Evolutionary conservation across 2,329 filamentous ascomycete genomes (phyloP), one percentile per base, ranked within the genome.

Genomic region (Cryphonectria naterciae): DNA sequence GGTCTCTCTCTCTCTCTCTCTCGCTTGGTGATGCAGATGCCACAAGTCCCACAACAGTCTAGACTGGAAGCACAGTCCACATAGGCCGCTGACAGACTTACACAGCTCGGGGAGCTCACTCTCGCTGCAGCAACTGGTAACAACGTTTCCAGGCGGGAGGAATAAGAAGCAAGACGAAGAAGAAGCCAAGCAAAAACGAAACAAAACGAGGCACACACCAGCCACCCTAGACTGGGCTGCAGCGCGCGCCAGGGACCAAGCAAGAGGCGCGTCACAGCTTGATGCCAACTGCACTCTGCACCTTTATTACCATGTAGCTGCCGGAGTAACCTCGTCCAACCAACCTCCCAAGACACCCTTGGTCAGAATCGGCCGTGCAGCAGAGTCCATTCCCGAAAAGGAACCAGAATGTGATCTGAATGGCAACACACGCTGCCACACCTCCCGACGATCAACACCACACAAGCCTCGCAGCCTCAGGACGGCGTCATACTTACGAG

Each of bases 41-140:
- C 61, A 64, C 61, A 63, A 43, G 61, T 64, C 61, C 61, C 61
- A 64, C 61, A 64, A 19, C 61, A 46, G 61, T 64, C 61, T 39
- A 64, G 61, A 64, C 61, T 39, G 25, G 61, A 41, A 64, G 61
- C 61, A 64, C 39, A 41, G 37, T 56, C 52, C 52, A 56, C 25
- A 56, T 25, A 25, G 52, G 52, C 52, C 32, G 52, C 52, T 56
- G 52, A 17, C 52, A 56, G 52, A 17, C 52, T 11, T 11, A 56
- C 52, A 28, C 52, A 17, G 52, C 52, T 56, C 25, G 52, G 17
- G 25, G 32, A 32, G 32, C 32, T 32, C 32, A 32, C 32, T 4
- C 52, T 56, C 52, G 4, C n/a, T 54, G 52, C 52, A 54, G 52
- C 52, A 54, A n/a, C 4, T 5, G 11, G 1, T 3, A 56, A 1